Percentiles rank a stretch among this genome's conserved stretches.
These are phyloP conservation scores for Cladophialophora immunda DNA, from an alignment of 2,329 filamentous ascomycete species.

Conservation along the genomic window DNA sequence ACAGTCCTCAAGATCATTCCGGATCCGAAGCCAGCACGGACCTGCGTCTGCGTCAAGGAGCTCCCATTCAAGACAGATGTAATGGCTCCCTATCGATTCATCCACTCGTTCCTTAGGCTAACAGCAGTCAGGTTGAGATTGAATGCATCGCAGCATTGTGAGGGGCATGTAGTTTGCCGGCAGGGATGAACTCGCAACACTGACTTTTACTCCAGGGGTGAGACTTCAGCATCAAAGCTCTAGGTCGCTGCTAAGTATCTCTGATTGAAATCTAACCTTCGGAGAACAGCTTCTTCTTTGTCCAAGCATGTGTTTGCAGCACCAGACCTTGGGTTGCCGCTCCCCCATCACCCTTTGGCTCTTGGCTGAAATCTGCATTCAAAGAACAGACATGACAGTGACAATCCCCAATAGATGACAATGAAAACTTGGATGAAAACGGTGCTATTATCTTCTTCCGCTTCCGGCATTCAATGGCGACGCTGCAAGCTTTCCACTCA, in stretches of 20 bases:
- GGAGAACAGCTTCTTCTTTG: background rate
- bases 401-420: conserved; percentile 16
- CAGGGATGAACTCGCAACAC: conserved; percentile 6
- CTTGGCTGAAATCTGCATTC: background rate
- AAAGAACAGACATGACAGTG: conserved; percentile 1
- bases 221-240: conserved; percentile 30
- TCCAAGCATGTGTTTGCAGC: background rate
- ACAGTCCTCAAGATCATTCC: conserved; percentile 37
- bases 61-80: conserved; percentile 41
- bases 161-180: conserved; percentile 28
- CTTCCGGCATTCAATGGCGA: conserved; percentile 19
- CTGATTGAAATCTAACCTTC: background rate
- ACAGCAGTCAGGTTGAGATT: conserved; percentile 39
- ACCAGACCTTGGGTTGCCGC: background rate
- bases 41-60: conserved; percentile 41
- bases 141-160: conserved; percentile 41
- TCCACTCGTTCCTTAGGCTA: background rate
- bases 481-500: conserved; percentile 19
- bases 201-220: conserved; percentile 6
- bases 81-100: background rate
- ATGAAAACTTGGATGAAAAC: conserved; percentile 27
- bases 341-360: background rate
- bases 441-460: conserved; percentile 18
- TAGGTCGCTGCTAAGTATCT: conserved; percentile 8
- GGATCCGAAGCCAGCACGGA: conserved; percentile 40